Conservation (phyloP, 2,329 filamentous ascomycete genomes). For the Calonectria pteridis region DNA sequence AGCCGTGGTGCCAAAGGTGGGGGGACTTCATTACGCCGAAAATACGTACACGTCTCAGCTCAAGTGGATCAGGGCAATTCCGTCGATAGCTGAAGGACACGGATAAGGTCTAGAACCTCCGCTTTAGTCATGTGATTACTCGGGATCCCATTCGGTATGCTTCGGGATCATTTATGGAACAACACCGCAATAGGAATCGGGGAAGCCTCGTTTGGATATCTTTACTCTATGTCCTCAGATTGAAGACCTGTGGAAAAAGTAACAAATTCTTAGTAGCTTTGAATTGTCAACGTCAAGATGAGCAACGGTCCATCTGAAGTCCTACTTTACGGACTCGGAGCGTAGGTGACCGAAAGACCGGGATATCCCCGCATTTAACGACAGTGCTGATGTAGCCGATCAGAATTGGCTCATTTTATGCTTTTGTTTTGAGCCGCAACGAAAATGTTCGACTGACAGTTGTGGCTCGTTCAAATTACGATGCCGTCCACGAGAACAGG, state of each 20-base stretch:
- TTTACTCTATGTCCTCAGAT: background rate
- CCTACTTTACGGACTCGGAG: constrained; percentile 66
- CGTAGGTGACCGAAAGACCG: constrained; percentile 53
- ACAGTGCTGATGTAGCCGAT: background rate
- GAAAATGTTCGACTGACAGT: constrained; percentile 65
- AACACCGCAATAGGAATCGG: background rate
- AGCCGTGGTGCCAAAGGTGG: background rate
- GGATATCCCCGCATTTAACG: background rate
- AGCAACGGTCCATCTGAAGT: constrained; percentile 44
- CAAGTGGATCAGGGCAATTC: background rate
- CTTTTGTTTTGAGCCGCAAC: constrained; percentile 62
- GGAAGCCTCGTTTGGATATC: background rate
- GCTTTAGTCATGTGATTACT: background rate
- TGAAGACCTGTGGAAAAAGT: background rate
- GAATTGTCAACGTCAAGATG: constrained; percentile 50
- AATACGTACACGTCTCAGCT: background rate
- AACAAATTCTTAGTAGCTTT: background rate
- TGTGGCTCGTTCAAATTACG: constrained; percentile 72
- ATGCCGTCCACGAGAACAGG: constrained; percentile 64
- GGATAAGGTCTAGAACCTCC: background rate
- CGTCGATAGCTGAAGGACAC: background rate
- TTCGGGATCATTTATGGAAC: background rate
- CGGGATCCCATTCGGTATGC: background rate
- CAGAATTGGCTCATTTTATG: constrained; percentile 70
- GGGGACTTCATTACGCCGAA: background rate